Base-by-base conservation (phyloP, 1,139 yeast genomes). In the Saccharomyces pastorianus region DNA sequence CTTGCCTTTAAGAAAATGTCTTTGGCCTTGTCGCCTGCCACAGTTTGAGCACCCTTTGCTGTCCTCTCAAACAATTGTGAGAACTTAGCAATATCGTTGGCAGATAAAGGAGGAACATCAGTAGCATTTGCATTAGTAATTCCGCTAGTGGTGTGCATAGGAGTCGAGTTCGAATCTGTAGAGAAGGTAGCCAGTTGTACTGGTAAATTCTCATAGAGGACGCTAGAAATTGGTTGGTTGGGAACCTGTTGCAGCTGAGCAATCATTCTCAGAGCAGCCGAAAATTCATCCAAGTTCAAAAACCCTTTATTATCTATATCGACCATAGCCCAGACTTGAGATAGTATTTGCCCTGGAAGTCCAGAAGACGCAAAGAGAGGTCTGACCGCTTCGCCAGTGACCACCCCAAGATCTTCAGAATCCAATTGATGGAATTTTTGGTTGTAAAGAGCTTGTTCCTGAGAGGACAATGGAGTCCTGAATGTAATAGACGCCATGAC, bases 321-420 rank as follows among this genome's bases (percentile, higher is more conserved):
- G 14, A 96, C 91, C 50, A 88, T 69, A 69, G 88, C 95, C 99
- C 99, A 95, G 57, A 95, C 85, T 69, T 90, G 95, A 4, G 97
- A 96, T 52, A 93, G 75, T 42, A 81, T 74, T 20, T 83, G 77
- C 2, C 95, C 85, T 6, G 95, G 84, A 53, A 93, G 77, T 0
- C 96, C 95, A 2, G 96, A 85, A 57, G 87, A 86, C 64, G 91
- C 96, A 61, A 95, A 84, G 4, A 95, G 77, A 7, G 88, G 77
- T 61, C 95, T 80, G n/a, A 96, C 91, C 53, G 85, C 83, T 48
- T 87, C 95, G 32, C 99, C 99, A 7, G 97, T 88, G 56, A 93
- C 86, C 48, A 86, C 77, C 2, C 96, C 96, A 49, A 86, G 74
- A 49, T 80, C 79, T 62, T 88, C 95, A 1, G 85, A 80, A 69